These are phyloP conservation scores for Cryptococcus sp. DNA, from an alignment of 1,284 basidiomycete species.

Conservation along the genomic window DNA sequence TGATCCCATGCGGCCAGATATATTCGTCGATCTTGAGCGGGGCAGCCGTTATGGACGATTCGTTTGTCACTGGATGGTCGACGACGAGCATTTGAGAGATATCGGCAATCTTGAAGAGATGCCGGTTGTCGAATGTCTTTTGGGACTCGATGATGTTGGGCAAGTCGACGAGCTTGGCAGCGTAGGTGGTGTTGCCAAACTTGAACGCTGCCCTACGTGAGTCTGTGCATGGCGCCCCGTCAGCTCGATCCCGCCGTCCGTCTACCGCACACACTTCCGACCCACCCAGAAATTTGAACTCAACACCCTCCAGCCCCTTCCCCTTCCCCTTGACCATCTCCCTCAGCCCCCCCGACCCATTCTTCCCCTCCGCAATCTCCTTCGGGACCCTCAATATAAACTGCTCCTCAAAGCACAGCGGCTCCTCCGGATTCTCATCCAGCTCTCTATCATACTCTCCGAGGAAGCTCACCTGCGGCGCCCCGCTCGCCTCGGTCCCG, in stretches of 20 bases:
- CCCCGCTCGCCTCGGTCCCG: constrained; percentile 17
- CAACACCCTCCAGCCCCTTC: constrained; percentile 72
- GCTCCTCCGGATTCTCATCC: constrained; percentile 87
- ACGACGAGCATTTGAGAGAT: constrained; percentile 96
- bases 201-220: constrained; percentile 88
- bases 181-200: constrained; percentile 73
- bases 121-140: constrained; percentile 92
- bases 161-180: constrained; percentile 92
- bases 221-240: constrained; percentile 57
- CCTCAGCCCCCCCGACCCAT: constrained; percentile 55
- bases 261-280: background rate
- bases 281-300: constrained; percentile 97
- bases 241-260: background rate
- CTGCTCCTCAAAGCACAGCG: constrained; percentile 92
- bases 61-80: constrained; percentile 68
- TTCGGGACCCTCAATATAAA: constrained; percentile 89
- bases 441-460: constrained; percentile 89
- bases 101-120: constrained; percentile 98
- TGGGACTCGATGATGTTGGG: constrained; percentile 93
- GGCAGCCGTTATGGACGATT: constrained; percentile 56
- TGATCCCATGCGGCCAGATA: constrained; percentile 95
- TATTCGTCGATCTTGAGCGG: constrained; percentile 91
- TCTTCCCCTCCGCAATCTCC: constrained; percentile 51
- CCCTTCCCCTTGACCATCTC: constrained; percentile 79
- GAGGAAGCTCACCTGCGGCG: constrained; percentile 63